phyloP scores from a whole-genome alignment of 2,329 filamentous ascomycete genomes.

The Stemphylium vesicarium region DNA sequence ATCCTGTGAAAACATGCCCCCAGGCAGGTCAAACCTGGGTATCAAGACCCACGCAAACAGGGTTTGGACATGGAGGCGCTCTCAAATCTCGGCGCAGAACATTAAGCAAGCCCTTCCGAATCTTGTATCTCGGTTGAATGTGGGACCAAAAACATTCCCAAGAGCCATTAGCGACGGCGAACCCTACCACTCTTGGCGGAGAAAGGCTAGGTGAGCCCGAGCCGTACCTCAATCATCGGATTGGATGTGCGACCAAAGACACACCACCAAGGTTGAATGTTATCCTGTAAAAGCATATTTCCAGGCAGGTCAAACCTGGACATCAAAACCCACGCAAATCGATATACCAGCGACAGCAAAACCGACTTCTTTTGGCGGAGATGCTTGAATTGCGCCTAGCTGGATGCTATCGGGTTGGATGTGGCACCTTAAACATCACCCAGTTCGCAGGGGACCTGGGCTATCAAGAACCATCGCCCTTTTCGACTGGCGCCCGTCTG shows the following conservation, averaged over 20 bases:
- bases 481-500: not conserved
- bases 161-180: too few relatives aligned
- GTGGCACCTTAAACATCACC: not conserved
- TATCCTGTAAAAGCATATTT: not conserved
- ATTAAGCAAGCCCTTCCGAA: not conserved
- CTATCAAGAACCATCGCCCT: not conserved
- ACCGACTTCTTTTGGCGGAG: not conserved
- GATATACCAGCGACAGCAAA: not conserved
- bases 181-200: too few relatives aligned
- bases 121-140: not conserved
- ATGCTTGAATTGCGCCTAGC: not conserved
- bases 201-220: too few relatives aligned
- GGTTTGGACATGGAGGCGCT: not conserved
- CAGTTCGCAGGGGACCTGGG: slow-evolving; percentile 1
- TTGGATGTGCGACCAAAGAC: too few relatives aligned
- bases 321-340: slow-evolving; percentile 1
- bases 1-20: not conserved
- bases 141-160: not conserved
- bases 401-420: slow-evolving; percentile 1
- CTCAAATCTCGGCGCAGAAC: not conserved
- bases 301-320: slow-evolving; percentile 6
- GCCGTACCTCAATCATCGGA: too few relatives aligned
- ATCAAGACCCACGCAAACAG: not conserved
- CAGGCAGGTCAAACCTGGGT: slow-evolving; percentile 5
- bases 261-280: not conserved